phyloP scores from a whole-genome alignment of 306 rosid genomes.

The Acacia confusa region DNA sequence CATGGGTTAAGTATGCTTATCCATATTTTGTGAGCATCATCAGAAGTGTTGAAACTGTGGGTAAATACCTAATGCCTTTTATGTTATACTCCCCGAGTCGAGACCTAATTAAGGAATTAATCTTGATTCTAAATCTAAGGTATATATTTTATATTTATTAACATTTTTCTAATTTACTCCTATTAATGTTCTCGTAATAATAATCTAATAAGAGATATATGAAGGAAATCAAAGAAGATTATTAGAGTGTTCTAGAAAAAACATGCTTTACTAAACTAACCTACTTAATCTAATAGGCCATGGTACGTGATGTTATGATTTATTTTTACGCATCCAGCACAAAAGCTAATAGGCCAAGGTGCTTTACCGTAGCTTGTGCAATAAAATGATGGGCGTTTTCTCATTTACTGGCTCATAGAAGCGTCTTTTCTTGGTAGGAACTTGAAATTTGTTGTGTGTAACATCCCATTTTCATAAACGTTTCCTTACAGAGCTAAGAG shows the following conservation, averaged over 20 bases:
- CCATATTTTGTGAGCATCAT: constrained; percentile 95
- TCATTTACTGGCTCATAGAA: not conserved
- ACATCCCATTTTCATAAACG: no score
- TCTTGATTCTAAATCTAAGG: no score
- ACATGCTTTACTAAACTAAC: no score
- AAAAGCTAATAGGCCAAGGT: constrained; percentile 17
- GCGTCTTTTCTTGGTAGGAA: constrained; percentile 17
- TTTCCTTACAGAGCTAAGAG: no score
- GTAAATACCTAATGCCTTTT: constrained; percentile 50
- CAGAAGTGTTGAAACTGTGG: constrained; percentile 95
- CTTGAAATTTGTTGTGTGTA: constrained; percentile 18
- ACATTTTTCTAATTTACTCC: no score
- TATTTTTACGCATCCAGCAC: constrained; percentile 13
- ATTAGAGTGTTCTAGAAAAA: no score
- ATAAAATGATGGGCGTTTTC: constrained; percentile 10
- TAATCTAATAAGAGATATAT: no score
- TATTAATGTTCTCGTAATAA: no score
- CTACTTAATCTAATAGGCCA: no score
- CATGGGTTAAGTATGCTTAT: constrained; percentile 90
- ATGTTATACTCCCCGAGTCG: not conserved
- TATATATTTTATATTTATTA: no score
- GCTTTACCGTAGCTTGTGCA: not conserved
- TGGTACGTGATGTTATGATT: constrained; percentile 37
- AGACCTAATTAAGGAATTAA: no score
- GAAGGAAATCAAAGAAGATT: no score